Conservation (phyloP, 192 early-diverging fungal genomes). For the Backusella tarrabulga region DNA sequence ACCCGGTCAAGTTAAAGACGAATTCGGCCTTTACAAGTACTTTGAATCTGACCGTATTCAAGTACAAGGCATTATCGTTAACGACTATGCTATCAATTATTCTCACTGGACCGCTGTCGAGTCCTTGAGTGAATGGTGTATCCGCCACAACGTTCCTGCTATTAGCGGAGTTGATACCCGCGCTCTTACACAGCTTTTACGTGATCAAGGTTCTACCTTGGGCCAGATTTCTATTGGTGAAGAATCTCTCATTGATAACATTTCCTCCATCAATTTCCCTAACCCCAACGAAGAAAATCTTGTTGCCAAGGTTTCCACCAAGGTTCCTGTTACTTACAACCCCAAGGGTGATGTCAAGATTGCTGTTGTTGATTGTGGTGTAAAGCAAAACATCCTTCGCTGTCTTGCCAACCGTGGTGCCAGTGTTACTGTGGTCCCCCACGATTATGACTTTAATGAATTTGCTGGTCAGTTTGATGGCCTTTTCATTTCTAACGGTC, state of each 20-base stretch:
- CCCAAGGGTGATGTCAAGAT: conserved; percentile 76
- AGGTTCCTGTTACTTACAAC: conserved; percentile 69
- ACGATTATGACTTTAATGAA: conserved; percentile 72
- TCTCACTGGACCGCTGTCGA: conserved; percentile 95
- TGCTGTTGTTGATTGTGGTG: conserved; percentile 88
- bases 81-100: conserved; percentile 87
- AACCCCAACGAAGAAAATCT: conserved; percentile 80
- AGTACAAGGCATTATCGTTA: conserved; percentile 83
- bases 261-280: conserved; percentile 45
- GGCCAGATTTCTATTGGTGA: conserved; percentile 72
- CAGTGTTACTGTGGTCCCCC: conserved; percentile 82
- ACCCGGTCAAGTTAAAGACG: conserved; percentile 67
- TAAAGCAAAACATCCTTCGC: conserved; percentile 92
- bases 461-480: conserved; percentile 76
- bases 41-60: conserved; percentile 90
- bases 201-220: conserved; percentile 84
- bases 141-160: conserved; percentile 78
- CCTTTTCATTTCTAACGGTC: conserved; percentile 92
- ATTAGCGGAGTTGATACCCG: conserved; percentile 92
- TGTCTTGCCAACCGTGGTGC: conserved; percentile 78
- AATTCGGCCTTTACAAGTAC: conserved; percentile 80
- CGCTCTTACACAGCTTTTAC: conserved; percentile 79
- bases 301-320: conserved; percentile 77
- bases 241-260: conserved; percentile 34
- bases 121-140: conserved; percentile 88